Evolutionary conservation across 371 early-diverging fungal species (phyloP).

Genomic region (Capniomyces stellatus): DNA sequence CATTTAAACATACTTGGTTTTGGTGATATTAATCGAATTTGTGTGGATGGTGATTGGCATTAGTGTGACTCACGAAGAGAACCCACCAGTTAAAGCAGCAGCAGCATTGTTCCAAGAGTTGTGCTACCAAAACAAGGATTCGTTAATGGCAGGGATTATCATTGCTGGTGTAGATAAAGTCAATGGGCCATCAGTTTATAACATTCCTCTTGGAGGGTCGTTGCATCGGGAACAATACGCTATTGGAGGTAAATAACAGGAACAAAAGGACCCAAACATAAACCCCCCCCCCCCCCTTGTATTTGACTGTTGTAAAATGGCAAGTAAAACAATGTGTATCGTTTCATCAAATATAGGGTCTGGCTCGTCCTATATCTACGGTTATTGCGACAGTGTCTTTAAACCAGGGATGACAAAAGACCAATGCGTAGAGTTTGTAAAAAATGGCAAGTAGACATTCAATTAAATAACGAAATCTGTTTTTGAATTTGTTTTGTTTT

Average conservation of each 20-base stretch:
- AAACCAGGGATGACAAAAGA: constrained; percentile 74
- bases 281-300: too few species aligned
- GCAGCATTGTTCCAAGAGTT: constrained; percentile 85
- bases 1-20: too few species aligned
- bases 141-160: constrained; percentile 91
- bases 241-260: constrained; percentile 76
- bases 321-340: not conserved
- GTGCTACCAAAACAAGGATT: constrained; percentile 88
- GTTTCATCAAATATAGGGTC: constrained; percentile 43
- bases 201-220: constrained; percentile 89
- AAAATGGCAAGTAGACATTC: constrained; percentile 80
- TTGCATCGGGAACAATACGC: constrained; percentile 85
- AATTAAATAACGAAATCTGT: too few species aligned
- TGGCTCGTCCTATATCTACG: constrained; percentile 97
- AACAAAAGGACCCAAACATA: not conserved
- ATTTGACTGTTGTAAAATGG: not conserved
- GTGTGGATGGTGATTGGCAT: too few species aligned
- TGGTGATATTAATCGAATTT: too few species aligned
- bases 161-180: constrained; percentile 97
- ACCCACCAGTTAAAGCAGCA: constrained; percentile 80
- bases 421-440: constrained; percentile 87
- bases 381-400: constrained; percentile 88
- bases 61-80: constrained; percentile 67
- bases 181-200: constrained; percentile 83
- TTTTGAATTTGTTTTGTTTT: not conserved